Conservation (phyloP, 805 yeast species). For the Candida quercuum region DNA sequence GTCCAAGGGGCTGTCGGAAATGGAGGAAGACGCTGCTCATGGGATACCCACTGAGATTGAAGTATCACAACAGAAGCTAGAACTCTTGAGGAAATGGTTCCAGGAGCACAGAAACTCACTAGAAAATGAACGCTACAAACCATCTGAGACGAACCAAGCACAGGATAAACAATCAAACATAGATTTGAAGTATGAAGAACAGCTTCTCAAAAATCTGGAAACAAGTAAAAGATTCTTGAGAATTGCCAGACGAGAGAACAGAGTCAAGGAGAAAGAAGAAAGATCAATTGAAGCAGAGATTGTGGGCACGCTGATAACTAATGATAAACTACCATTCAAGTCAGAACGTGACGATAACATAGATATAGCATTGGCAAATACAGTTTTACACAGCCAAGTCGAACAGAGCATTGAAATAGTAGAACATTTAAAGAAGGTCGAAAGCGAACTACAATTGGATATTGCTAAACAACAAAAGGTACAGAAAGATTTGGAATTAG, state of each 20-base stretch:
- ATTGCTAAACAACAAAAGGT: conserved; percentile 4
- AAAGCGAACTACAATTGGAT: conserved; percentile 1
- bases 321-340: conserved; percentile 15
- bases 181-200: conserved; percentile 4
- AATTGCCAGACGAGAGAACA: neutral
- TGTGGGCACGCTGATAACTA: conserved; percentile 9
- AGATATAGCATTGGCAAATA: conserved; percentile 15
- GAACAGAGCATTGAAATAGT: conserved; percentile 5
- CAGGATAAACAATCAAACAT: conserved; percentile 3
- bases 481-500: conserved; percentile 1
- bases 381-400: conserved; percentile 12
- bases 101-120: too few species aligned
- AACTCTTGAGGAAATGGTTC: conserved; percentile 1
- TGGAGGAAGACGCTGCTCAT: too few species aligned
- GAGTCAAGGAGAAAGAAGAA: neutral
- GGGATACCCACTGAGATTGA: conserved; percentile 1
- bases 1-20: too few species aligned
- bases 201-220: neutral
- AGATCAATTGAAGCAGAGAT: neutral
- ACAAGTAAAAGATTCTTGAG: neutral
- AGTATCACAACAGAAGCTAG: neutral
- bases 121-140: too few species aligned
- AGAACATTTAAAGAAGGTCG: neutral
- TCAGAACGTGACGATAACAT: conserved; percentile 21
- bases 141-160: too few species aligned